phyloP scores from a whole-genome alignment of 2,329 filamentous ascomycete genomes.

The Huntiella savannae region DNA sequence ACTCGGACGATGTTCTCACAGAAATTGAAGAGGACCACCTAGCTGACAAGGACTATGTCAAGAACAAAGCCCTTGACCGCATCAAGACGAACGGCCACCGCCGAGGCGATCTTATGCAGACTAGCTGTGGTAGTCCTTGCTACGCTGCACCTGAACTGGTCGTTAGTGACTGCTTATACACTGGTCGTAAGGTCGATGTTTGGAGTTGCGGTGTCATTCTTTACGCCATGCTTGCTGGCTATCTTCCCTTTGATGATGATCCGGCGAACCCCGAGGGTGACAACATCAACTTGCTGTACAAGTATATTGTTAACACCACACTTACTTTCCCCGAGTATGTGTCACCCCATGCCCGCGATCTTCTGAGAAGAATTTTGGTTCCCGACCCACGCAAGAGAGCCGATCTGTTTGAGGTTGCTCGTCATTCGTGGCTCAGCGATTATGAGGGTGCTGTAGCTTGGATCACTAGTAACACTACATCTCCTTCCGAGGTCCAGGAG shows the following conservation, averaged over 20 bases:
- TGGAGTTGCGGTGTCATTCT: constrained; percentile 98
- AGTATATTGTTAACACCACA: constrained; percentile 95
- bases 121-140: constrained; percentile 92
- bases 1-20: constrained; percentile 66
- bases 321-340: constrained; percentile 98
- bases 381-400: constrained; percentile 88
- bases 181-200: constrained; percentile 91
- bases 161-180: constrained; percentile 93
- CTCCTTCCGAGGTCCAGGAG: constrained; percentile 66
- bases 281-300: constrained; percentile 97
- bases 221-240: constrained; percentile 98
- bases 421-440: constrained; percentile 95
- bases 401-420: constrained; percentile 89
- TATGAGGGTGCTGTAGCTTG: constrained; percentile 93
- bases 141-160: constrained; percentile 95
- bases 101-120: constrained; percentile 93
- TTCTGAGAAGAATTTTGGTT: constrained; percentile 81
- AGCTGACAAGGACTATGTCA: constrained; percentile 72
- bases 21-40: constrained; percentile 83
- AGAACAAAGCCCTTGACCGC: constrained; percentile 67
- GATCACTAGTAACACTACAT: constrained; percentile 89
- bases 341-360: constrained; percentile 83
- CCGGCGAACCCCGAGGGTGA: constrained; percentile 96
- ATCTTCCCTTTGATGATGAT: constrained; percentile 94
- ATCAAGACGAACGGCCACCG: constrained; percentile 55